Base-by-base conservation (phyloP, 768 basidiomycete genomes). In the Naganishia vaughanmartiniae region DNA sequence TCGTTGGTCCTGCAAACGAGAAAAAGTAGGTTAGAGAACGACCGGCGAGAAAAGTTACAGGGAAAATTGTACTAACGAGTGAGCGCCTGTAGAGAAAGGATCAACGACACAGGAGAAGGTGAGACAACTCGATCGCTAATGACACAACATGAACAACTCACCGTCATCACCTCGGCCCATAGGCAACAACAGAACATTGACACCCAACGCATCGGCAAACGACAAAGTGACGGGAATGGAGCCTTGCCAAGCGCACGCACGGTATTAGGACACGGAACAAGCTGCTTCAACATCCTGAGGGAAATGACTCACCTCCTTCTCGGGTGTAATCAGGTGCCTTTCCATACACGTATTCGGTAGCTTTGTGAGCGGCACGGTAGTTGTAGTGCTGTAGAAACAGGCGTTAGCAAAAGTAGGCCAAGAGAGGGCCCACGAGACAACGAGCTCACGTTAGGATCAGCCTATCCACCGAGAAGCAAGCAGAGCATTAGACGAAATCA, bases 151-250 rank as follows among this genome's bases (percentile, higher is more conserved):
- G 57, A 4, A 58, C 4, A 24, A 46, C 60, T 63, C 19, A 63
- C 94, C 95, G 73, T 98, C 95, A 77, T 97, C 93, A 1, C 91
- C 91, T 60, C 94, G 85, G 1, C 93, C 93, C 89, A 95, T 94
- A 0, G 93, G 95, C 33, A 97, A 84, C 24, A 97, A 83, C 69
- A 94, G 80, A 11, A 96, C 91, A 76, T 93, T 96, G 67, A 93
- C 89, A 36, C 87, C 87, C 55, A 96, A 83, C 54, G 87, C 87
- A 78, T 96, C 92, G 12, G 93, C 92, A 79, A 98, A 95, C 1
- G 92, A 94, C 69, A 97, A 85, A 4, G 93, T 94, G 34, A 95
- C 91, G 0, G 93, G 93, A 73, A 94, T 94, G 7, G 91, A 92
- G 5, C 94, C 94, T 78, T 2, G 19, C 39, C 67, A 28, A 36